phyloP scores from a whole-genome alignment of 345 rosid genomes.

The Pugionium dolabratum region DNA sequence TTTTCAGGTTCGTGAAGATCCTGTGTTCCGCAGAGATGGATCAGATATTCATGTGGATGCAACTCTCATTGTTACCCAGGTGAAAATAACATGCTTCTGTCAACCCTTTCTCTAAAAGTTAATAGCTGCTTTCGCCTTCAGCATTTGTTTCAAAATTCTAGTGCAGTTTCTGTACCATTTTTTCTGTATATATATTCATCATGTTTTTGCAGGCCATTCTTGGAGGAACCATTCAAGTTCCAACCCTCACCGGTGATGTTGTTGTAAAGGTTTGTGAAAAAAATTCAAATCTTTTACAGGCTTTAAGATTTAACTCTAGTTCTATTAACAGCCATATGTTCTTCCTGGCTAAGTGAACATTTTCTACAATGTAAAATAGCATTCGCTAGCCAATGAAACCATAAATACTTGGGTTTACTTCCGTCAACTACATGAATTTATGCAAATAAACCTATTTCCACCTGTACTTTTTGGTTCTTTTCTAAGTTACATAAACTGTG shows the following conservation, averaged over 20 bases:
- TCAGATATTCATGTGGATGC: slow-evolving; percentile 86
- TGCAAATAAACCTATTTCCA: too few relatives aligned
- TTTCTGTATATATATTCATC: slow-evolving; percentile 12
- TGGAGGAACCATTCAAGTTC: slow-evolving; percentile 97
- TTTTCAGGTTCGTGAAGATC: slow-evolving; percentile 84
- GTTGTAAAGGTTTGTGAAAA: slow-evolving; percentile 72
- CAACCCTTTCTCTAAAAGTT: slow-evolving; percentile 2
- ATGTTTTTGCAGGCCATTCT: slow-evolving; percentile 73
- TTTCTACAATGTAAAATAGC: background rate
- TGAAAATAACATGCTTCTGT: slow-evolving; percentile 32
- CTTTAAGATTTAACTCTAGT: background rate
- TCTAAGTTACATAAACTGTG: too few relatives aligned
- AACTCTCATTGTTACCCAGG: slow-evolving; percentile 81
- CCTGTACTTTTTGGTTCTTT: too few relatives aligned
- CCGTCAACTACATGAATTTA: too few relatives aligned
- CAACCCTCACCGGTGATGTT: slow-evolving; percentile 96
- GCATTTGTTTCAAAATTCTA: slow-evolving; percentile 3
- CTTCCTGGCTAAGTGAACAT: slow-evolving; percentile 4
- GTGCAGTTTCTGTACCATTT: background rate
- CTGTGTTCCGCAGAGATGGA: slow-evolving; percentile 95
- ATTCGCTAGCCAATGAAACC: background rate
- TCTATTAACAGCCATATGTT: background rate
- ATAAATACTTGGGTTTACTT: too few relatives aligned
- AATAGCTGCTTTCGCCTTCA: background rate
- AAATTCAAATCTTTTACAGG: background rate